Conservation (phyloP, 1,284 basidiomycete genomes). For the Malassezia psittaci region DNA sequence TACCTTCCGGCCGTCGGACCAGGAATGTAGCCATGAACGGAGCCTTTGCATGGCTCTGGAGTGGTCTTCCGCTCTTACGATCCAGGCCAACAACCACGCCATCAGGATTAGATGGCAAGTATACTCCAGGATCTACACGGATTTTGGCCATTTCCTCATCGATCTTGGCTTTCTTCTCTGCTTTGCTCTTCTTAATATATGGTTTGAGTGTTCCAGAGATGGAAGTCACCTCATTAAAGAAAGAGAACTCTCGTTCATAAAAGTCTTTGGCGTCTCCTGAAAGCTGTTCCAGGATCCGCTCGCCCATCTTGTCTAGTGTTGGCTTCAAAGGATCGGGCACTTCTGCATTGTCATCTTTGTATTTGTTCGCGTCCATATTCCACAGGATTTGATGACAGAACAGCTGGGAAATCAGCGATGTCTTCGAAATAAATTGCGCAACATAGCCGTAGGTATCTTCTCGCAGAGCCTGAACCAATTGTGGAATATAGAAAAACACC, state of each 20-base stretch:
- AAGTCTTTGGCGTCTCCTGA: constrained; percentile 84
- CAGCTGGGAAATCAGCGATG: constrained; percentile 88
- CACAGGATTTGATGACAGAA: constrained; percentile 99
- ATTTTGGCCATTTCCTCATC: constrained; percentile 99
- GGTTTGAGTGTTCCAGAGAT: constrained; percentile 97
- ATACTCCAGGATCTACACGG: constrained; percentile 80
- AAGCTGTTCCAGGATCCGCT: constrained; percentile 69
- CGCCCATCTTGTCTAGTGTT: constrained; percentile 73
- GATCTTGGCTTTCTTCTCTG: constrained; percentile 99
- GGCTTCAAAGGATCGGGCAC: constrained; percentile 91
- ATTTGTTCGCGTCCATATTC: constrained; percentile 99
- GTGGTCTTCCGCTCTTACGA: constrained; percentile 84
- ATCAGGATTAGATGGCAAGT: constrained; percentile 93
- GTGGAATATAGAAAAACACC: constrained; percentile 98
- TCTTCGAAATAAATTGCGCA: constrained; percentile 89
- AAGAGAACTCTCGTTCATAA: constrained; percentile 88
- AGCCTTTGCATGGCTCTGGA: constrained; percentile 97
- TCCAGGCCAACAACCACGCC: constrained; percentile 92
- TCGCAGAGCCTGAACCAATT: constrained; percentile 87
- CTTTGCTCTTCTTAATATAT: constrained; percentile 86
- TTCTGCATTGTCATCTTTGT: constrained; percentile 65
- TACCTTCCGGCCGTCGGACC: constrained; percentile 54
- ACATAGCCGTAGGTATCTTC: constrained; percentile 75
- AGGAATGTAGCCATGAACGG: constrained; percentile 99
- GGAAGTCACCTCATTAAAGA: constrained; percentile 91